These are phyloP conservation scores for Neonectria ditissima DNA, from an alignment of 2,329 filamentous ascomycete genomes.

Conservation along the genomic window DNA sequence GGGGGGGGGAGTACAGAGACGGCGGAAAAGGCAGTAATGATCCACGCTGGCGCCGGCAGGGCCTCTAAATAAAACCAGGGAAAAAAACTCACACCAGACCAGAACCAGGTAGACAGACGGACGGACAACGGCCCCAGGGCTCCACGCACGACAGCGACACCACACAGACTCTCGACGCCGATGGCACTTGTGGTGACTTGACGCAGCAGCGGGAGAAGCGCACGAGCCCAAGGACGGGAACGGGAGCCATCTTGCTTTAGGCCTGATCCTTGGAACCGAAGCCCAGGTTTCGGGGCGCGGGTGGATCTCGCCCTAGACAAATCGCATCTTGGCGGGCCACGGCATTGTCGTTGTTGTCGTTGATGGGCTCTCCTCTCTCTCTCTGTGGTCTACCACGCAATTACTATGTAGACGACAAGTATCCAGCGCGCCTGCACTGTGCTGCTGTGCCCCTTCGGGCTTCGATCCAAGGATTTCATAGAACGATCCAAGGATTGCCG, in stretches of 20 bases:
- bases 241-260: slow-evolving; percentile 27
- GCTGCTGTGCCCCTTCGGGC: not conserved
- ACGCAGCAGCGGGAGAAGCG: slow-evolving; percentile 3
- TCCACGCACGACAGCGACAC: slow-evolving; percentile 20
- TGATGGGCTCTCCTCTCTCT: too few species aligned
- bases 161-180: not conserved
- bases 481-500: not conserved
- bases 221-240: slow-evolving; percentile 23
- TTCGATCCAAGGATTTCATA: slow-evolving; percentile 2
- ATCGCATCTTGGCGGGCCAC: not conserved
- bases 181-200: too few species aligned
- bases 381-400: too few species aligned
- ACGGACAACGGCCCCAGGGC: not conserved
- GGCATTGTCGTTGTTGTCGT: too few species aligned
- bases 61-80: slow-evolving; percentile 18
- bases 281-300: slow-evolving; percentile 8
- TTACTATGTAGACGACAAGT: too few species aligned
- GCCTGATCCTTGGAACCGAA: not conserved
- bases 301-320: slow-evolving; percentile 21
- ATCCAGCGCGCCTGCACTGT: not conserved
- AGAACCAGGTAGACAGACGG: not conserved
- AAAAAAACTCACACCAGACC: not conserved
- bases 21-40: slow-evolving; percentile 2
- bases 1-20: not conserved
- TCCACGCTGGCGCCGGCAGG: slow-evolving; percentile 12